A percentile compares a stretch with the other conserved stretches of the same genome.
phyloP scores from a whole-genome alignment of 179 eudicot species.

The Actinidia arguta region DNA sequence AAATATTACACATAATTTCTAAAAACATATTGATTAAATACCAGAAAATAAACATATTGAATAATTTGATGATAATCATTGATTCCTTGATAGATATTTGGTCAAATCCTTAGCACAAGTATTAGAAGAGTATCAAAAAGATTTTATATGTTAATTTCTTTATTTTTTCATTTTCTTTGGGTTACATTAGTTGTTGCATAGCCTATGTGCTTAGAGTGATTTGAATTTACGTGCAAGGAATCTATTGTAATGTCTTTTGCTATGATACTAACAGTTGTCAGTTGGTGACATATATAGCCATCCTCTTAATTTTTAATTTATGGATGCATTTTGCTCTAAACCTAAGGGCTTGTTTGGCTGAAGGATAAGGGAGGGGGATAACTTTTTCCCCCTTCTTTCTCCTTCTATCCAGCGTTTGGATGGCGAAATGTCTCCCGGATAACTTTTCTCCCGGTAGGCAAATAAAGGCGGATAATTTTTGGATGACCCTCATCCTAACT shows the following conservation, averaged over 20 bases:
- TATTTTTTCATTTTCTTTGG: background rate
- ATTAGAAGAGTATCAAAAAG: background rate
- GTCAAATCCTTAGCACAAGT: background rate
- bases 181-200: background rate
- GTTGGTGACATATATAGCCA: background rate
- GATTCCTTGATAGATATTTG: background rate
- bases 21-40: background rate
- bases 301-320: background rate
- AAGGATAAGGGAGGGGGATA: no score
- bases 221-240: background rate
- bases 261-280: background rate
- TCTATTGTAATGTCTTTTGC: background rate
- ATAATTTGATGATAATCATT: background rate
- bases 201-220: background rate
- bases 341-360: no score
- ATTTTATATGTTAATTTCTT: background rate
- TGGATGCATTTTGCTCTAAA: background rate
- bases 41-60: background rate
- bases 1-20: no score
- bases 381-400: no score
- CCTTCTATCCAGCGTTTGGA: no score
- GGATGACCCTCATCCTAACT: no score
- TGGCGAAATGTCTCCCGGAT: no score
- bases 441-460: no score
- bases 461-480: no score